Evolutionary conservation across 2,329 filamentous ascomycete species (phyloP), one percentile per base, ranked within the genome.

Genomic region (Chrysoporthe puriensis): DNA sequence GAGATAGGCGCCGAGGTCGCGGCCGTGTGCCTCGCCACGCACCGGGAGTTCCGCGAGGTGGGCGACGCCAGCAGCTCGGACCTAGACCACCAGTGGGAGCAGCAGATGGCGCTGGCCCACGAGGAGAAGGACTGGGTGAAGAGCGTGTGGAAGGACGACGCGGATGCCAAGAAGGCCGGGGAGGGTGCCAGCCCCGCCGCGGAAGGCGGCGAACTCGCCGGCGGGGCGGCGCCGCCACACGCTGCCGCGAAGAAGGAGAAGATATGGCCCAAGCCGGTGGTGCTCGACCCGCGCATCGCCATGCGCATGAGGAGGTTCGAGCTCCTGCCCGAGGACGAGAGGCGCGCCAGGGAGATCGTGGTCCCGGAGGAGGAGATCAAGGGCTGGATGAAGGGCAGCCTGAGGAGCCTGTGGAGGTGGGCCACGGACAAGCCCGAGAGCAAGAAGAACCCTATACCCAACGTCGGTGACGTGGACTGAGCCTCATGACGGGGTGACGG

Each of bases 111-210:
- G 14, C 86, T 97, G 36, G 82, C 83, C 48, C 80, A 88, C 46
- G 94, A 96, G 80, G 93, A 97, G 80, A 80, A 79, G 57, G 88
- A 95, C 76, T 97, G 94, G 94, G 89, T 91, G 77, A 97, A 96
- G 80, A 89, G 86, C n/a, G 86, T 90, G 6, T 89, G 87, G 79
- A 88, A 90, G 77, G 80, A 75, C 75, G 85, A 75, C 76, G 81
- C 74, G 79, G 73, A 70, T 61, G 73, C 63, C 86, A 44, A 87
- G 73, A 82, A 76, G 77, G 85, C n/a, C n/a, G n/a, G n/a, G n/a
- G n/a, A 68, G 7, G 66, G 68, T 8, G 69, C 68, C 66, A 65
- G 42, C 42, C 59, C 62, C n/a, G 36, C 66, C 8, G 42, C 68
- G 9, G 16, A 63, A 1, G 64, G 62, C 8, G 68, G 61, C 52